Evolutionary conservation across 2,329 filamentous ascomycete species (phyloP).

Genomic region (Fusarium graminum): DNA sequence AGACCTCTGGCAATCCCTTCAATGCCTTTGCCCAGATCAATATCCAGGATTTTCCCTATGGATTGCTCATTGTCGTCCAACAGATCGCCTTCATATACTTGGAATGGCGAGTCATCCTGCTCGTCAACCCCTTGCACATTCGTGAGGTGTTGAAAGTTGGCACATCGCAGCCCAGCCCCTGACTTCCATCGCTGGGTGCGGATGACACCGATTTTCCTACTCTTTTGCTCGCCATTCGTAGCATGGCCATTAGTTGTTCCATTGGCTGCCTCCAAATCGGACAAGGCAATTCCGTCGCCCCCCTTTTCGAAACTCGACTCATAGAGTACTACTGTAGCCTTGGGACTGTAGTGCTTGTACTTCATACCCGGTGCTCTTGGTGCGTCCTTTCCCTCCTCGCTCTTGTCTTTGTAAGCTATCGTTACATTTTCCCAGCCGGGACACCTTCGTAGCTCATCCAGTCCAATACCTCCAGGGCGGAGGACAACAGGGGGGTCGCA

Average conservation of each 20-base stretch:
- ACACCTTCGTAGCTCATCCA: constrained; percentile 81
- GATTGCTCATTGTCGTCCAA: constrained; percentile 50
- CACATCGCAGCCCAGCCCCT: constrained; percentile 57
- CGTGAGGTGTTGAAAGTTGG: constrained; percentile 45
- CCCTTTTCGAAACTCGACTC: constrained; percentile 65
- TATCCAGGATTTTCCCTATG: constrained; percentile 70
- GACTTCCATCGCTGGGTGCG: constrained; percentile 67
- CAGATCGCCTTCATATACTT: constrained; percentile 59
- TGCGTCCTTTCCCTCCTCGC: constrained; percentile 71
- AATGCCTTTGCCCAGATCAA: constrained; percentile 77
- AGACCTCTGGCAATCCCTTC: constrained; percentile 85
- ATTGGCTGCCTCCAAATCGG: constrained; percentile 52
- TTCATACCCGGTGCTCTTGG: constrained; percentile 98
- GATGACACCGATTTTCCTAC: constrained; percentile 63
- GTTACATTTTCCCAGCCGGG: constrained; percentile 84
- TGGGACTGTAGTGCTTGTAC: constrained; percentile 97
- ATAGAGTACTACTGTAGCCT: constrained; percentile 86
- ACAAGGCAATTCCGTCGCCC: constrained; percentile 53
- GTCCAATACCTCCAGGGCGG: constrained; percentile 86
- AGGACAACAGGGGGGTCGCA: constrained; percentile 84
- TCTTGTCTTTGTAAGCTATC: constrained; percentile 83
- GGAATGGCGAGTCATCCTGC: constrained; percentile 52
- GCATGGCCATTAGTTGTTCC: constrained; percentile 43
- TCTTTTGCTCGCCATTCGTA: constrained; percentile 33
- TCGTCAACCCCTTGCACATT: constrained; percentile 43